Conservation (phyloP, 768 basidiomycete species). For the Mycena olivaceomarginata region DNA sequence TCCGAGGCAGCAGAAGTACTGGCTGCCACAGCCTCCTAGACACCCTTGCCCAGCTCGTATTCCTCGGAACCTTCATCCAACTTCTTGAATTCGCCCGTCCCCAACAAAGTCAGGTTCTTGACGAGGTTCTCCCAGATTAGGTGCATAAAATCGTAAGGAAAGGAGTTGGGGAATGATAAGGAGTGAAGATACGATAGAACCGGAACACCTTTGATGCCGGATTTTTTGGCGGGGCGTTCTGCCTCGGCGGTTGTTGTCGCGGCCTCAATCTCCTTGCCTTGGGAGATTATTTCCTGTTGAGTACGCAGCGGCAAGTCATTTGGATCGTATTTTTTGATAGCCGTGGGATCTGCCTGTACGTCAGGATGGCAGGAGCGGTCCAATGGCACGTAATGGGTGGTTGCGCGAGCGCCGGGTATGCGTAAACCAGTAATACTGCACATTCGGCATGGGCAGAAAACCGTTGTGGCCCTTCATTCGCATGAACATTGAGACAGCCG, state of each 20-base stretch:
- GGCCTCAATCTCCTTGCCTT: slow-evolving; percentile 48
- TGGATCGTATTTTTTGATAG: slow-evolving; percentile 48
- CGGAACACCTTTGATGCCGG: slow-evolving; percentile 58
- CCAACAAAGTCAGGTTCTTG: no score
- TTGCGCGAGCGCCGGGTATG: slow-evolving; percentile 27
- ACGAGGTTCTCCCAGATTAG: no score
- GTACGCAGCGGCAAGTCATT: slow-evolving; percentile 56
- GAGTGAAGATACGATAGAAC: slow-evolving; percentile 55
- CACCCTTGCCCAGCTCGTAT: no score
- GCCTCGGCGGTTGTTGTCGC: slow-evolving; percentile 45
- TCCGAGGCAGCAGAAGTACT: no score
- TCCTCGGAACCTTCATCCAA: no score
- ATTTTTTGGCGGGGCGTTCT: slow-evolving; percentile 50
- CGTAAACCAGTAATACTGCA: slow-evolving; percentile 53
- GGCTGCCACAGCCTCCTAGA: no score
- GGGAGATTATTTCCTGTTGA: slow-evolving; percentile 52
- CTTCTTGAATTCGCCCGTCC: no score
- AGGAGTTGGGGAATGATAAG: no score
- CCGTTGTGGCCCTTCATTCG: slow-evolving; percentile 60
- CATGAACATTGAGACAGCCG: no score
- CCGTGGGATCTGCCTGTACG: not conserved
- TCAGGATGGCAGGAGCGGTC: slow-evolving; percentile 46
- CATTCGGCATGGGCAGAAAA: slow-evolving; percentile 50
- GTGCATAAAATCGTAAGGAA: no score
- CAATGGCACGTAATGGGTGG: slow-evolving; percentile 54